Percentiles rank a stretch among this genome's conserved stretches.
Conservation (phyloP, 1,284 basidiomycete genomes). For the Cerrena zonata region DNA sequence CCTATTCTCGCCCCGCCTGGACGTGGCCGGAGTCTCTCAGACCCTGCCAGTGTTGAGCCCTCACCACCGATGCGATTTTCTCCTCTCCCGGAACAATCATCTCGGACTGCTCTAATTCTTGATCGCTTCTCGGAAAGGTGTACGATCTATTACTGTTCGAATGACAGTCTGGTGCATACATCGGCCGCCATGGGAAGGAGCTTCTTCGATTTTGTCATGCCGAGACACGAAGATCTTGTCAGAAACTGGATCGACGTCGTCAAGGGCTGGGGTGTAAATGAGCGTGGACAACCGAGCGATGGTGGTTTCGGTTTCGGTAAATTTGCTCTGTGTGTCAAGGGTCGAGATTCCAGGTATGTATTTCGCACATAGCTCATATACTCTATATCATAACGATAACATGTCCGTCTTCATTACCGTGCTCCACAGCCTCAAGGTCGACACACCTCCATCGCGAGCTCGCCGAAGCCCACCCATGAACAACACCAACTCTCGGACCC, state of each 20-base stretch:
- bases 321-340: conserved; percentile 50
- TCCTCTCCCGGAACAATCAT: conserved; percentile 57
- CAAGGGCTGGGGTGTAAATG: conserved; percentile 75
- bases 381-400: not conserved
- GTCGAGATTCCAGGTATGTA: conserved; percentile 54
- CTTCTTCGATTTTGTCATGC: conserved; percentile 68
- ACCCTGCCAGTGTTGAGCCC: conserved; percentile 6
- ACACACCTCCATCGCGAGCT: not conserved
- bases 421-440: not conserved
- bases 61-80: conserved; percentile 40
- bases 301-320: conserved; percentile 75
- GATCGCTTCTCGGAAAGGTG: conserved; percentile 64
- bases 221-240: conserved; percentile 56
- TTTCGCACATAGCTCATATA: not conserved
- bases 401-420: conserved; percentile 3
- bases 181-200: conserved; percentile 53
- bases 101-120: conserved; percentile 67
- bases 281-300: conserved; percentile 70
- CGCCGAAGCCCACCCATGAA: not conserved
- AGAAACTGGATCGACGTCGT: conserved; percentile 66
- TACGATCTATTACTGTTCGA: conserved; percentile 63
- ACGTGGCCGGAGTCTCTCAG: conserved; percentile 4
- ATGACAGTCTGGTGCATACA: conserved; percentile 57
- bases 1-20: conserved; percentile 12
- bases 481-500: not conserved